phyloP scores from a whole-genome alignment of 257 asterid genomes.

The Solanum peruvianum region DNA sequence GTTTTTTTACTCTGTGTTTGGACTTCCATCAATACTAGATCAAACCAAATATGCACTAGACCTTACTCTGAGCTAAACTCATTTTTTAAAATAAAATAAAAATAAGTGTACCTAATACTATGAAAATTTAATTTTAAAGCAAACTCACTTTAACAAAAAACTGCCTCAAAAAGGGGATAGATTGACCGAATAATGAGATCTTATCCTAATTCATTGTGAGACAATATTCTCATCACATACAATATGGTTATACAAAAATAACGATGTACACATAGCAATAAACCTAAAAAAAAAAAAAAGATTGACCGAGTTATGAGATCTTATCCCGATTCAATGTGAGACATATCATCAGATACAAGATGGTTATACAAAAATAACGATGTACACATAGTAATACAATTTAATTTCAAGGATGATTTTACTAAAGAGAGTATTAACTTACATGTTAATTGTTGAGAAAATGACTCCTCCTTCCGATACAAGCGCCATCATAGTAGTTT shows the following conservation, averaged over 20 bases:
- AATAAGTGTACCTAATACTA: not conserved
- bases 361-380: not conserved
- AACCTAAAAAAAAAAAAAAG: too few species aligned
- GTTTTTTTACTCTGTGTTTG: not conserved
- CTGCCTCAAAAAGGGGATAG: too few species aligned
- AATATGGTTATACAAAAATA: too few species aligned
- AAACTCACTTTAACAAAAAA: not conserved
- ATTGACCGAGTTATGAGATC: not conserved
- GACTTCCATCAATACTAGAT: not conserved
- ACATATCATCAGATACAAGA: not conserved
- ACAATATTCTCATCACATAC: too few species aligned
- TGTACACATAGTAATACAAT: not conserved
- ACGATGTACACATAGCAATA: too few species aligned
- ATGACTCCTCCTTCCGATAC: not conserved
- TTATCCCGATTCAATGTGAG: not conserved
- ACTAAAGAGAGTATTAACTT: not conserved
- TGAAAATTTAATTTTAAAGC: not conserved
- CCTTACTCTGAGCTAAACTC: not conserved
- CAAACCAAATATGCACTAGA: not conserved
- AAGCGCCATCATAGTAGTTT: not conserved
- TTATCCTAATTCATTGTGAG: too few species aligned
- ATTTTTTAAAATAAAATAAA: too few species aligned
- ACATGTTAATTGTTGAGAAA: not conserved
- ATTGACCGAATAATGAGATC: too few species aligned
- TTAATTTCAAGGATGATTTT: not conserved